Evolutionary conservation across 192 early-diverging fungal genomes (phyloP), one percentile per base, ranked within the genome.

Genomic region (Coemansia sp.): DNA sequence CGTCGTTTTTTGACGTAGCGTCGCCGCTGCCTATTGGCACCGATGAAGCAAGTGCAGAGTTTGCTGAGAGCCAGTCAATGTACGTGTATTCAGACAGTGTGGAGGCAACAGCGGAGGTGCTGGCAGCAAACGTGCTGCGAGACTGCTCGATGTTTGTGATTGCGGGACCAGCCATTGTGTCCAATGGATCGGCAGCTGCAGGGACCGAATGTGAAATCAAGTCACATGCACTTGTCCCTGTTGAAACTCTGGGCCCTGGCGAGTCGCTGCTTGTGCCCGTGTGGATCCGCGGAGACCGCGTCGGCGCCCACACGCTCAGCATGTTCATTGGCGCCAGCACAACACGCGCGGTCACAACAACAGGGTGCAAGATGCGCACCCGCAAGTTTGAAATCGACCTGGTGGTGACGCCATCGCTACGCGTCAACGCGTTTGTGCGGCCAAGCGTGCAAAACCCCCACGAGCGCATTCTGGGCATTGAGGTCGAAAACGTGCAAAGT

Each of bases 381-480:
- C 72, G 75, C 5, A 51, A 32, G 39, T 77, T 72, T 22, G 75
- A 72, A n/a, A 25, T 77, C 2, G 71, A 77, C 24, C 56, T 73
- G 29, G 84, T 92, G 17, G 94, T 98, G 2, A 72, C 85, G 38
- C 92, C 94, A 8, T 95, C 94, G 4, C 80, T 98, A 15, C 87
- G 93, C 52, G 93, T 98, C 71, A 95, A 94, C 66, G 92, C 95
- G 0, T 97, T 98, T 73, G 94, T 95, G 8, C 75, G 94, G 23
- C 91, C 93, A 5, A 92, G 93, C 59, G 77, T 86, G 19, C 82
- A 72, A n/a, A 80, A 70, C 10, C 77, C 93, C 6, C 86, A 89
- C 69, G 94, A 97, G 66, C 95, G 92, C 60, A 88, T 96, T 24
- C 83, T 98, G 24, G 95, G 94, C 2, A 87, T 98, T 38, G 97